These are phyloP conservation scores for Fusarium devonianum DNA, from an alignment of 2,329 filamentous ascomycete species.

Conservation along the genomic window DNA sequence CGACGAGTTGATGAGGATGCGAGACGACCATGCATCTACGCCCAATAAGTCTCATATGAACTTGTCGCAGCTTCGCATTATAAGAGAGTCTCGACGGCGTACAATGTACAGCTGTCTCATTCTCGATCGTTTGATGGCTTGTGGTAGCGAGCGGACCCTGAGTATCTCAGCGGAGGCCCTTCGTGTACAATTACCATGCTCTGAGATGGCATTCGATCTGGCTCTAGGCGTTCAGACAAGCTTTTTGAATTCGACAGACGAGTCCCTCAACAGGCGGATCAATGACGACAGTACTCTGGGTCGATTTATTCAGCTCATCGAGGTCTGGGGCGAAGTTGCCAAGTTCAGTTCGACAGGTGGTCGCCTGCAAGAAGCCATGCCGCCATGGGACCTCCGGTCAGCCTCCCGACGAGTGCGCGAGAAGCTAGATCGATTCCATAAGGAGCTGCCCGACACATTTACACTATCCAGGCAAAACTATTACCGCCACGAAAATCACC, in stretches of 20 bases:
- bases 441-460: constrained; percentile 61
- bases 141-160: constrained; percentile 66
- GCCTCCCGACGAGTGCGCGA: constrained; percentile 61
- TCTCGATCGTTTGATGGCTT: constrained; percentile 73
- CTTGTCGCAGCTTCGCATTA: constrained; percentile 49
- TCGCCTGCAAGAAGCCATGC: constrained; percentile 56
- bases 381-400: constrained; percentile 67
- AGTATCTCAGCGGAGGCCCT: constrained; percentile 67
- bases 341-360: constrained; percentile 61
- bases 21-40: background rate
- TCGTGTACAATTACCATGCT: constrained; percentile 71
- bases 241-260: constrained; percentile 48
- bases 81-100: constrained; percentile 69
- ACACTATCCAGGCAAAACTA: constrained; percentile 68
- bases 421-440: constrained; percentile 52
- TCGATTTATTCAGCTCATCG: constrained; percentile 64
- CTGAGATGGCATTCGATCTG: constrained; percentile 69
- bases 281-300: constrained; percentile 58
- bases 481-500: constrained; percentile 69
- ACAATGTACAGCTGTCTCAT: constrained; percentile 81
- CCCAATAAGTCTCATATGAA: constrained; percentile 4
- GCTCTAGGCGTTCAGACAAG: constrained; percentile 64
- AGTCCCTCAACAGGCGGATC: constrained; percentile 32
- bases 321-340: constrained; percentile 67
- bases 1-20: constrained; percentile 44